Conservation (phyloP, 169 alveolate genomes). For the Eimeria brunetti region DNA sequence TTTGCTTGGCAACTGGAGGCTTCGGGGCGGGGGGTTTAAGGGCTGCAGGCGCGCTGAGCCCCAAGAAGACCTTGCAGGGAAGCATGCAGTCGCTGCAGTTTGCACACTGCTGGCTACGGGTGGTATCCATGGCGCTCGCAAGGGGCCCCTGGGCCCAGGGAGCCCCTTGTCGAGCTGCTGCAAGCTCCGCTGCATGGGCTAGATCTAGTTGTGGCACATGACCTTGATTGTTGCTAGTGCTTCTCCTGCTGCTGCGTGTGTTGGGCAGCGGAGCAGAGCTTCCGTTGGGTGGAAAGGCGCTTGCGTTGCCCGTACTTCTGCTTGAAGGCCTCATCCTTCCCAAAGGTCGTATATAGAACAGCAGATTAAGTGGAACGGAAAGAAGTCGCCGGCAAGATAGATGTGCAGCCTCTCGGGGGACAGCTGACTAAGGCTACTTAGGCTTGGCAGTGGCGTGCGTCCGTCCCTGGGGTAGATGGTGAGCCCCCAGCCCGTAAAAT, state of each 20-base stretch:
- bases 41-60: background rate
- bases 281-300: slow-evolving; percentile 9
- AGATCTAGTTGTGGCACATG: slow-evolving; percentile 36
- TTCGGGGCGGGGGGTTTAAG: background rate
- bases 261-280: background rate
- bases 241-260: background rate
- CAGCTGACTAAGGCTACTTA: slow-evolving; percentile 39
- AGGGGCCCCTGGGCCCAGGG: background rate
- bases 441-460: slow-evolving; percentile 30
- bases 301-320: slow-evolving; percentile 25
- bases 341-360: background rate
- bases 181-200: slow-evolving; percentile 16
- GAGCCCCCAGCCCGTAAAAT: slow-evolving; percentile 19
- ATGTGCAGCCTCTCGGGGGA: slow-evolving; percentile 52
- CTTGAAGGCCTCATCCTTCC: slow-evolving; percentile 31
- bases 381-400: background rate
- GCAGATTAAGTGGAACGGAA: background rate
- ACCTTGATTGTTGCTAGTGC: background rate
- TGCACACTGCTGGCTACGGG: slow-evolving; percentile 41
- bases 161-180: slow-evolving; percentile 7
- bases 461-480: slow-evolving; percentile 4
- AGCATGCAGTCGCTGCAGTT: slow-evolving; percentile 70
- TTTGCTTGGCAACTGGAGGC: background rate
- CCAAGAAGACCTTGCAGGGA: slow-evolving; percentile 49
- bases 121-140: slow-evolving; percentile 50